A percentile compares a stretch with the other conserved stretches of the same genome.
Conservation (phyloP, 257 asterid genomes). For the Salvia hispanica region DNA sequence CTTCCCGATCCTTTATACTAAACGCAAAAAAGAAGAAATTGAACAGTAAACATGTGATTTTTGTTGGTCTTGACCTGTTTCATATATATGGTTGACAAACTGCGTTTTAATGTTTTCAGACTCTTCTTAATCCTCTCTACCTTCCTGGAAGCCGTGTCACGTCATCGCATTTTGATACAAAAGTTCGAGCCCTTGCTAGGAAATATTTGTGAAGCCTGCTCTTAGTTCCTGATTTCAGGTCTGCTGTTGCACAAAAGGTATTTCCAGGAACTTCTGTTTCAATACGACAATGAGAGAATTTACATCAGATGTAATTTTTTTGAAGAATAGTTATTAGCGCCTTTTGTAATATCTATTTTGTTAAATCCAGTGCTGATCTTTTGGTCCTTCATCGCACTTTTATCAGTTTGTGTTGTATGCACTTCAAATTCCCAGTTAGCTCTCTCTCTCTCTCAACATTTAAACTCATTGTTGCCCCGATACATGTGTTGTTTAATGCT, state of each 20-base stretch:
- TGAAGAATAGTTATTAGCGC: slow-evolving; percentile 5
- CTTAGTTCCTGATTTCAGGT: slow-evolving; percentile 32
- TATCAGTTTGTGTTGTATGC: slow-evolving; percentile 6
- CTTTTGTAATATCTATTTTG: slow-evolving; percentile 27
- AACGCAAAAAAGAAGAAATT: background rate
- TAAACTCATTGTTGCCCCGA: too few relatives aligned
- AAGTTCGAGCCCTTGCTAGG: slow-evolving; percentile 94
- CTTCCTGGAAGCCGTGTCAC: slow-evolving; percentile 93
- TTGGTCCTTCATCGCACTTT: slow-evolving; percentile 16
- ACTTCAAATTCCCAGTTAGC: background rate
- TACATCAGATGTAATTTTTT: slow-evolving; percentile 14
- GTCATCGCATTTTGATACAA: slow-evolving; percentile 95
- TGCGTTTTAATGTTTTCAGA: slow-evolving; percentile 48
- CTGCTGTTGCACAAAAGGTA: slow-evolving; percentile 24
- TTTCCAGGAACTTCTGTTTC: slow-evolving; percentile 22
- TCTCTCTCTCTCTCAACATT: background rate
- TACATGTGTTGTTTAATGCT: too few relatives aligned
- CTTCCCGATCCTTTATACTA: background rate
- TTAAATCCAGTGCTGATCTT: slow-evolving; percentile 11
- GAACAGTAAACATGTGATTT: background rate
- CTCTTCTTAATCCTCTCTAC: slow-evolving; percentile 92
- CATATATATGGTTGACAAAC: slow-evolving; percentile 14
- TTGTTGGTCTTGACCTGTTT: slow-evolving; percentile 6
- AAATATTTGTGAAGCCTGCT: slow-evolving; percentile 63
- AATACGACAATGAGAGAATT: slow-evolving; percentile 3